Evolutionary conservation across 2,329 filamentous ascomycete species (phyloP).

Genomic region (Aspergillus thermomutatus): DNA sequence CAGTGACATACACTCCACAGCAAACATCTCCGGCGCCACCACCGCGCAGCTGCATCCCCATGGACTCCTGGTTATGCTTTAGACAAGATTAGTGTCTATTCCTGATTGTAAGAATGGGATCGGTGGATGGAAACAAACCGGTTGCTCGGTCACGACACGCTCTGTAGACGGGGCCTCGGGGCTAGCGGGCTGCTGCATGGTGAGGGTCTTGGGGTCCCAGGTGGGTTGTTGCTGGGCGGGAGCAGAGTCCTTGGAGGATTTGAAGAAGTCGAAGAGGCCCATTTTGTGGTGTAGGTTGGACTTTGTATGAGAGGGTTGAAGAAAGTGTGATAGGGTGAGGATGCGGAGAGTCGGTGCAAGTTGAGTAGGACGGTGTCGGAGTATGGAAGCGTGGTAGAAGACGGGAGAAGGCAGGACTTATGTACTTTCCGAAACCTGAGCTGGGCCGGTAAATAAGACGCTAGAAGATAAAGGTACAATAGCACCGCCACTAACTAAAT

Average conservation of each 20-base stretch:
- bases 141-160: slow-evolving; percentile 19
- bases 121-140: slow-evolving; percentile 13
- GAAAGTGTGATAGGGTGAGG: too few species aligned
- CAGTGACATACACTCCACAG: slow-evolving; percentile 26
- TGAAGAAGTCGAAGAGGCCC: slow-evolving; percentile 26
- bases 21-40: slow-evolving; percentile 26
- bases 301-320: not conserved
- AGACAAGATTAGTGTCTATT: not conserved
- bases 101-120: not conserved
- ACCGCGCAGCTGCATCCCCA: slow-evolving; percentile 25
- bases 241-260: slow-evolving; percentile 18
- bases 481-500: not conserved
- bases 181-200: slow-evolving; percentile 26
- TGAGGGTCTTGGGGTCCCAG: slow-evolving; percentile 26
- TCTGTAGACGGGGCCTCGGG: slow-evolving; percentile 19
- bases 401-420: not conserved
- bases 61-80: slow-evolving; percentile 16
- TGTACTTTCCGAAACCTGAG: not conserved
- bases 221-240: slow-evolving; percentile 10
- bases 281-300: slow-evolving; percentile 7
- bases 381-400: not conserved
- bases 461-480: not conserved
- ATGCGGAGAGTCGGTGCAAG: not conserved
- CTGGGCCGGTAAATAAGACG: not conserved
- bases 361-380: not conserved